Evolutionary conservation across 768 basidiomycete species (phyloP), one percentile per base, ranked within the genome.

Genomic region (Clavulina sp.): DNA sequence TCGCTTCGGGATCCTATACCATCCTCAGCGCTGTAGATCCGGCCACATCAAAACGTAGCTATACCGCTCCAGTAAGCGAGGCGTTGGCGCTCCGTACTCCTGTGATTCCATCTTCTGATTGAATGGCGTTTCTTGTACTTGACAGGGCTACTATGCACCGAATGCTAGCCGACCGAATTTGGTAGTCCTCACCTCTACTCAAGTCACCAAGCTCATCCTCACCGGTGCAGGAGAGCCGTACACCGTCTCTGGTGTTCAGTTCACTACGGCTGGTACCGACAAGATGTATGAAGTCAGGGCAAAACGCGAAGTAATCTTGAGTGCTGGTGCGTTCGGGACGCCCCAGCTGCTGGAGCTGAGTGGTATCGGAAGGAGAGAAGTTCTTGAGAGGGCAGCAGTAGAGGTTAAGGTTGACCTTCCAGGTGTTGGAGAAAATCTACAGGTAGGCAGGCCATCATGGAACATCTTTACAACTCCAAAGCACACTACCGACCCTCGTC

Each of bases 251-350:
- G 70, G 68, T 13, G 61, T 71, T 40, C 54, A 56, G 34, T 71
- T 69, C 57, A 24, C 26, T 13, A 16, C 57, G 62, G 34, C 57
- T 64, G 1, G 47, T 34, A 16, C 61, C 57, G 3, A 32, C 55
- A 30, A 46, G 41, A 6, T 64, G 63, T 54, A 62, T 62, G 3
- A 63, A 68, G 24, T 60, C 54, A 38, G 21, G 21, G 71, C 69
- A 29, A 60, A 58, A 51, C 60, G 64, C 33, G 71, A 73, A 57
- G 68, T 72, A 49, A 66, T 72, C 48, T 60, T 71, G n/a, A 56
- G 58, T 4, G 56, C 55, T 0, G 65, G 64, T 36, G 59, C 60
- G 57, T 21, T 57, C 58, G 16, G 56, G 57, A 3, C 62, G 51
- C 4, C 30, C 36, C 41, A 31, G 30, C 9, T 23, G 5, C 6